These are phyloP conservation scores for Trichoderma oligosporum DNA, from an alignment of 2,329 filamentous ascomycete genomes.

Conservation along the genomic window DNA sequence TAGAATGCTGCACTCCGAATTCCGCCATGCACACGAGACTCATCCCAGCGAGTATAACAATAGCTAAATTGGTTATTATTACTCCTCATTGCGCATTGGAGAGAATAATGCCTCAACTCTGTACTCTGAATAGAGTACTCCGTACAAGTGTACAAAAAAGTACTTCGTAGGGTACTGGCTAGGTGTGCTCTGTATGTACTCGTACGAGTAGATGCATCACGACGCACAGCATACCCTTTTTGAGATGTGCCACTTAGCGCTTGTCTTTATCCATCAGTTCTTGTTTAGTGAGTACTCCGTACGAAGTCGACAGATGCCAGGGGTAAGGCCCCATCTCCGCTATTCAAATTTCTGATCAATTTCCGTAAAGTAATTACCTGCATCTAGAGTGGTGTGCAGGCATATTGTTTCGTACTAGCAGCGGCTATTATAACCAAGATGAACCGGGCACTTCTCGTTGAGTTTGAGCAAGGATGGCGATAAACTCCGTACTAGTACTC, in stretches of 20 bases:
- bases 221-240: constrained; percentile 3
- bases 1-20: neutral
- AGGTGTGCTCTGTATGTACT: neutral
- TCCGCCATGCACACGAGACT: neutral
- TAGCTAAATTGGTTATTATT: too few relatives aligned
- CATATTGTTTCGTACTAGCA: neutral
- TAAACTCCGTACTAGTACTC: neutral
- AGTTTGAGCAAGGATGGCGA: neutral
- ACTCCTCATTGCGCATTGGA: too few relatives aligned
- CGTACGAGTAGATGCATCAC: neutral
- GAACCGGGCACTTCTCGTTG: neutral
- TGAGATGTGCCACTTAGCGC: neutral
- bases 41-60: neutral
- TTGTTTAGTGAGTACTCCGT: neutral
- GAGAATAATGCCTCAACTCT: too few relatives aligned
- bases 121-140: too few relatives aligned
- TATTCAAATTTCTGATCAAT: neutral
- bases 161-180: too few relatives aligned
- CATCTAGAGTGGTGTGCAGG: neutral
- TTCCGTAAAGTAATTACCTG: neutral
- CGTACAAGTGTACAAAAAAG: too few relatives aligned
- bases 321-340: neutral
- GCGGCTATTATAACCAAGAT: constrained; percentile 14
- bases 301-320: neutral
- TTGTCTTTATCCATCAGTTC: neutral